These are phyloP conservation scores for Rhododendron ferrugineum DNA, from an alignment of 148 eudicot species.

Conservation along the genomic window DNA sequence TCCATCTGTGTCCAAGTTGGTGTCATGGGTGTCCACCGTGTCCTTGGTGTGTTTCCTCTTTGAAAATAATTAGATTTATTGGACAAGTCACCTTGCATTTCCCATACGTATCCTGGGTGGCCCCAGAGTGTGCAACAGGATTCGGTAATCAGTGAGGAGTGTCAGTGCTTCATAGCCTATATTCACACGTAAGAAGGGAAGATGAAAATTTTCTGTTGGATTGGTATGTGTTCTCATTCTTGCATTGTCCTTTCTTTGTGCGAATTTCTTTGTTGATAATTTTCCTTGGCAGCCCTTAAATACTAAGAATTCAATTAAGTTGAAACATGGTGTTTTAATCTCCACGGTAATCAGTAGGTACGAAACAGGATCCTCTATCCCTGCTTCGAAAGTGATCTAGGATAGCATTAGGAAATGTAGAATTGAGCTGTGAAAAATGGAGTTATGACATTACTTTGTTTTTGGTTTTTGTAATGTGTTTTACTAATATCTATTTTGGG, in stretches of 20 bases:
- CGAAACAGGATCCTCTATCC: not conserved
- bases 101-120: not conserved
- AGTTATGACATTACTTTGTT: not conserved
- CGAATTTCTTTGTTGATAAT: not conserved
- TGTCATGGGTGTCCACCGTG: not conserved
- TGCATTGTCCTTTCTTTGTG: not conserved
- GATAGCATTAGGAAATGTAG: not conserved
- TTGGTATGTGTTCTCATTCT: not conserved
- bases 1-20: not conserved
- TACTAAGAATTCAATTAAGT: not conserved
- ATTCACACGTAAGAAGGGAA: not conserved
- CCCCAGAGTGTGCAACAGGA: not conserved
- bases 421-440: not conserved
- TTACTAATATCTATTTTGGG: not conserved
- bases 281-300: not conserved
- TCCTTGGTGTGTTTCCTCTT: not conserved
- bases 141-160: not conserved
- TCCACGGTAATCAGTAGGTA: too few species aligned
- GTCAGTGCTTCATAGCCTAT: not conserved
- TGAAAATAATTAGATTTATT: not conserved
- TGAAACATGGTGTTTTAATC: not conserved
- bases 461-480: not conserved
- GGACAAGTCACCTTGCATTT: not conserved
- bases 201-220: not conserved
- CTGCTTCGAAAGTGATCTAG: not conserved